These are phyloP conservation scores for Cucurbitaria berberidis DNA, from an alignment of 2,329 filamentous ascomycete species.

Conservation along the genomic window DNA sequence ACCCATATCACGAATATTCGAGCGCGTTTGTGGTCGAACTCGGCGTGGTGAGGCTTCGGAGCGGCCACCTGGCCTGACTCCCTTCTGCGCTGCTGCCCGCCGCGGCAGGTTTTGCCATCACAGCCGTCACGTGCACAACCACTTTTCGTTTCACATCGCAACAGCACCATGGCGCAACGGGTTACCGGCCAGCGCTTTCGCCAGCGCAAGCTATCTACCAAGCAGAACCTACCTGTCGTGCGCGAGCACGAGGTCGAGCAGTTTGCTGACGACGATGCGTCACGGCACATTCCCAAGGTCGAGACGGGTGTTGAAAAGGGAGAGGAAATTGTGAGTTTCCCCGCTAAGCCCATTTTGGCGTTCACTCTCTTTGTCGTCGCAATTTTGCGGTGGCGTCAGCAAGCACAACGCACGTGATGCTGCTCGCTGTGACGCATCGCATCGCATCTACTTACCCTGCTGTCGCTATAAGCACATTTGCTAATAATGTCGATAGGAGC, in stretches of 20 bases:
- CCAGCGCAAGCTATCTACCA: slow-evolving; percentile 90
- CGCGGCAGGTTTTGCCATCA: slow-evolving; percentile 26
- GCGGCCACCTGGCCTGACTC: slow-evolving; percentile 30
- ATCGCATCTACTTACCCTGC: slow-evolving; percentile 17
- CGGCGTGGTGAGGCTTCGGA: slow-evolving; percentile 23
- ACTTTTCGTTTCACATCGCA: slow-evolving; percentile 16
- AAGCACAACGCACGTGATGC: not conserved
- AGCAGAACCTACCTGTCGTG: slow-evolving; percentile 85
- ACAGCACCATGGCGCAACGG: slow-evolving; percentile 45
- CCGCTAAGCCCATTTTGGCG: slow-evolving; percentile 41
- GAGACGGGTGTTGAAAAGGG: slow-evolving; percentile 96
- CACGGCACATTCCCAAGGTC: slow-evolving; percentile 81
- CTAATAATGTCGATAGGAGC: slow-evolving; percentile 69
- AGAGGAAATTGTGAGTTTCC: slow-evolving; percentile 87
- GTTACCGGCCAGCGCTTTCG: slow-evolving; percentile 66
- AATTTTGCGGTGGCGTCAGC: not conserved
- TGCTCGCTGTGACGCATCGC: slow-evolving; percentile 1
- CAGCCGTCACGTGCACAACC: slow-evolving; percentile 33
- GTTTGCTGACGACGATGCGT: slow-evolving; percentile 81
- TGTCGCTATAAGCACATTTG: slow-evolving; percentile 2
- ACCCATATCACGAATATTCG: slow-evolving; percentile 39
- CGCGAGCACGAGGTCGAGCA: slow-evolving; percentile 90
- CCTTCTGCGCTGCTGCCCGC: slow-evolving; percentile 17
- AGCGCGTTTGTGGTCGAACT: slow-evolving; percentile 32
- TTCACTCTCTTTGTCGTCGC: slow-evolving; percentile 18